Base-by-base conservation (phyloP, 169 alveolate species). In the Plasmodium billcollinsi region DNA sequence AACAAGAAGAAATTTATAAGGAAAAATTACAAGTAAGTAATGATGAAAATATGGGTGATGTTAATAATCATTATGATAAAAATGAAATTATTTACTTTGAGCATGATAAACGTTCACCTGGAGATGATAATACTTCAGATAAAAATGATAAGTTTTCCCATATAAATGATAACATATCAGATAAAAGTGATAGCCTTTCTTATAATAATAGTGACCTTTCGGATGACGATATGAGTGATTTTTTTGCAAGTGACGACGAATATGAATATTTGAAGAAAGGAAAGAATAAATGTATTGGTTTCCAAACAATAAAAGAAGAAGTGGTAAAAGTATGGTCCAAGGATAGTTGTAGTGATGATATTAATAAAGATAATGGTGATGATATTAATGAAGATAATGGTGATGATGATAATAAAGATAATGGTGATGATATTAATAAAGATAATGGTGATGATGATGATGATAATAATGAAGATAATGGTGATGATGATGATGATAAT, bases 271-370 rank as follows among this genome's bases (percentile, higher is more conserved):
- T 56, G 21, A 56, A 56, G 61, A 18, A 74, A 49, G 9, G 33
- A 49, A 47, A 45, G 12, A 67, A 33, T 8, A 52, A 63, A 58
- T 69, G 54, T 18, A 61, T 47, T 5, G 91, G 83, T 18, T 56
- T 73, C 4, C 66, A 83, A 54, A 33, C 50, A 4, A 83, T 83
- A 49, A 83, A 18, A 58, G 91, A 83, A 50, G 91, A 83, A 83
- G 85, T 83, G 39, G 67, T 83, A 9, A 65, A 83, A n/a, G 83
- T 83, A 29, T 14, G 8, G 43, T 20, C 59, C 14, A 63, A 47
- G 7, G 24, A 69, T n/a, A 89, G 69, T 2, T 61, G 75, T n/a
- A 75, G 56, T 9, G 56, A 50, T 2, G 93, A 39, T 33, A 3
- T 5, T 33, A 2, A 33, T 33, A 56, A 73, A 18, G 4, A 33